phyloP scores from a whole-genome alignment of 306 rosid genomes.

The Cotoneaster glaucophyllus region DNA sequence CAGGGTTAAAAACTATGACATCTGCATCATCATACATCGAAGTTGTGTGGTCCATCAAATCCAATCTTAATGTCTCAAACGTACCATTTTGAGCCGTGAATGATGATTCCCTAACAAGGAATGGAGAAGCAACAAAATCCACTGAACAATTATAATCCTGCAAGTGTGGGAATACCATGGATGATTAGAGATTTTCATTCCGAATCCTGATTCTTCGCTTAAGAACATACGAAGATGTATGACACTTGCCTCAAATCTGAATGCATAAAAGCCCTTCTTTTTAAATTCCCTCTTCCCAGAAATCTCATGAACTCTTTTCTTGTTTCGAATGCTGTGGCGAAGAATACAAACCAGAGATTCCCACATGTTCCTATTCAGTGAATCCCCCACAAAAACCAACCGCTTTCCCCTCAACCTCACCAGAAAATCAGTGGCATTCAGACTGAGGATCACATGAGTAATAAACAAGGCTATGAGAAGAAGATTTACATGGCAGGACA shows the following conservation, averaged over 20 bases:
- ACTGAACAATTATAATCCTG: conserved; percentile 88
- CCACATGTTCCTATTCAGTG: conserved; percentile 97
- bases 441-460: conserved; percentile 35
- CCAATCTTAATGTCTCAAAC: conserved; percentile 80
- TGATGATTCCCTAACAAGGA: conserved; percentile 78
- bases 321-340: conserved; percentile 50
- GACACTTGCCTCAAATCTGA: conserved; percentile 80
- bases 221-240: background rate
- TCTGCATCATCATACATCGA: conserved; percentile 68
- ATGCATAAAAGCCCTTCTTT: conserved; percentile 74
- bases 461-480: conserved; percentile 10
- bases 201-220: background rate
- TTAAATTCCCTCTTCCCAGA: conserved; percentile 77
- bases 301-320: conserved; percentile 64
- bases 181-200: conserved; percentile 8
- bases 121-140: conserved; percentile 83
- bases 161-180: conserved; percentile 9
- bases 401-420: conserved; percentile 67
- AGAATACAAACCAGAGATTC: conserved; percentile 85
- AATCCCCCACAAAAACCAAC: conserved; percentile 90
- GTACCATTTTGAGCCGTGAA: conserved; percentile 48
- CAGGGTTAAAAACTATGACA: conserved; percentile 80
- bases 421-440: conserved; percentile 88
- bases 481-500: background rate
- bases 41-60: conserved; percentile 78